Conservation (phyloP, 2,329 filamentous ascomycete genomes). For the Pleoardoris graminearum region DNA sequence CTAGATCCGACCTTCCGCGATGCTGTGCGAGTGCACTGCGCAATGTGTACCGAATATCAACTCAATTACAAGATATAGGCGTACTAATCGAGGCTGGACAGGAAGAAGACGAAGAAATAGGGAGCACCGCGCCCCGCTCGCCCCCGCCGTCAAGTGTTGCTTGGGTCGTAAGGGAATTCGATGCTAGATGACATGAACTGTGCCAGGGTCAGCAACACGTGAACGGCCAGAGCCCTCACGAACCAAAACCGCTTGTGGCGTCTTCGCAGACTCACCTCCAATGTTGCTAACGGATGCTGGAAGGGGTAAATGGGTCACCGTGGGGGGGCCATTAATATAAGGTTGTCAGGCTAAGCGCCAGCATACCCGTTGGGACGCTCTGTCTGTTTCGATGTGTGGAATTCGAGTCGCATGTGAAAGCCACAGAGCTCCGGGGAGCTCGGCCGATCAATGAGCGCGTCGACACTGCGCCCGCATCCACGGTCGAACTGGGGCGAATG, state of each 20-base stretch:
- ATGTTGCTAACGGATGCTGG: not conserved
- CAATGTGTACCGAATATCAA: not conserved
- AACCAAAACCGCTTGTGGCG: not conserved
- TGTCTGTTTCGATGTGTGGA: not conserved
- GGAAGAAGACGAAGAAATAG: not conserved
- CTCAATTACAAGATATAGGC: conserved; percentile 9
- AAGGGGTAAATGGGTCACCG: not conserved
- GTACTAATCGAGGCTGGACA: not conserved
- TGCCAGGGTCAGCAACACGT: conserved; percentile 9
- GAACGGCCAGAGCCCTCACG: not conserved
- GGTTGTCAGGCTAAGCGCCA: not conserved
- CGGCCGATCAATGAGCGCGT: not conserved
- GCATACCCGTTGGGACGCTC: conserved; percentile 2
- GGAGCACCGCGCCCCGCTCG: conserved; percentile 2
- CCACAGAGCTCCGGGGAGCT: not conserved
- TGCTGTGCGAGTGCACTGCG: not conserved
- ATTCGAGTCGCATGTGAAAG: conserved; percentile 5
- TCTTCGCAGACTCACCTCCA: not conserved
- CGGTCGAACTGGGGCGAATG: too few relatives aligned
- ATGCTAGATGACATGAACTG: conserved; percentile 1
- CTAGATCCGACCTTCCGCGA: conserved; percentile 4
- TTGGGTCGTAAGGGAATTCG: conserved; percentile 3
- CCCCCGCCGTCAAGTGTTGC: conserved; percentile 13
- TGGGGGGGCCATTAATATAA: not conserved
- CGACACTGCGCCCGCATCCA: not conserved